These are phyloP conservation scores for Fraxinus paxiana DNA, from an alignment of 305 asterid genomes.

Conservation along the genomic window DNA sequence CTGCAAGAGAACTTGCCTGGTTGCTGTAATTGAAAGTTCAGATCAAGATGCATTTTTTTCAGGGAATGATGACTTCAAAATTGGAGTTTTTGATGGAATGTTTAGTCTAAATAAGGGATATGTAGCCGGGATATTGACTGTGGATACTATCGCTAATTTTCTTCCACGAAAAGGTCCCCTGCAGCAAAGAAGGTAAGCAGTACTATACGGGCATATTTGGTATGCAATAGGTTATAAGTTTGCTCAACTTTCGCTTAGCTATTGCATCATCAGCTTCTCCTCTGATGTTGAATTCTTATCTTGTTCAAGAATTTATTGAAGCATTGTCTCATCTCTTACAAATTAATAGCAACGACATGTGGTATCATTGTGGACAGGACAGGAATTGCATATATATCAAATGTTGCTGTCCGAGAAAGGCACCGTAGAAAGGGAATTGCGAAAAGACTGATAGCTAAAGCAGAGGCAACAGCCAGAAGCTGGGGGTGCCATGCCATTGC, in stretches of 20 bases:
- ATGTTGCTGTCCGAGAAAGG: constrained; percentile 72
- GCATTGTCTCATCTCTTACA: not conserved
- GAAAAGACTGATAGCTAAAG: constrained; percentile 58
- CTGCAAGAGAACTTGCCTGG: constrained; percentile 74
- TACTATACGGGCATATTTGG: not conserved
- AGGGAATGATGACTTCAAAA: constrained; percentile 56
- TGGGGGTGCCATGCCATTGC: constrained; percentile 93
- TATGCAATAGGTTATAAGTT: not conserved
- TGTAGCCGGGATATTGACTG: constrained; percentile 78
- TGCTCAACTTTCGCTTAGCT: not conserved
- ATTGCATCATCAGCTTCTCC: not conserved
- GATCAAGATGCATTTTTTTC: constrained; percentile 45
- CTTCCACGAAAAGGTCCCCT: constrained; percentile 12
- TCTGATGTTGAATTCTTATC: not conserved
- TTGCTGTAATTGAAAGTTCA: constrained; percentile 60
- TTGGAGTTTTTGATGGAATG: constrained; percentile 59
- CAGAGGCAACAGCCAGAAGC: constrained; percentile 65
- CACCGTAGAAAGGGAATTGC: constrained; percentile 77
- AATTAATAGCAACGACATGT: not conserved
- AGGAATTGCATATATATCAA: constrained; percentile 85
- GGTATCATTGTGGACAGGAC: constrained; percentile 45
- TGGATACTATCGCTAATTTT: constrained; percentile 82
- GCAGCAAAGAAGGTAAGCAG: constrained; percentile 63
- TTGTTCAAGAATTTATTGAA: not conserved
- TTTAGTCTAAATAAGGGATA: constrained; percentile 61